These are phyloP conservation scores for Xylaria acuta DNA, from an alignment of 495 filamentous ascomycete species.

Conservation along the genomic window DNA sequence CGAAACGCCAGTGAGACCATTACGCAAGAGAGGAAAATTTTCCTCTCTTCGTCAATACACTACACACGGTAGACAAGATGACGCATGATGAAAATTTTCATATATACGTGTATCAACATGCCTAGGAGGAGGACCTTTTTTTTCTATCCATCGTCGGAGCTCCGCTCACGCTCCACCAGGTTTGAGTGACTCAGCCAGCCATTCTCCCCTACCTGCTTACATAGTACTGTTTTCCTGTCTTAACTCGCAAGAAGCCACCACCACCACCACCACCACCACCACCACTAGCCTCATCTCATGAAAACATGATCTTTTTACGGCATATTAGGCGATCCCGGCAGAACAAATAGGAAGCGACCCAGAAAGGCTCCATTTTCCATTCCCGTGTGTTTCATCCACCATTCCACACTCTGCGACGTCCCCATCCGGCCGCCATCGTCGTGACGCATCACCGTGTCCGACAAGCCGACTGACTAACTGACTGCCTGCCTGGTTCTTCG, in stretches of 20 bases:
- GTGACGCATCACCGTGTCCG: conserved; percentile 18
- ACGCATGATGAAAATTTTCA: not conserved
- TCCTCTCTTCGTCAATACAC: conserved; percentile 13
- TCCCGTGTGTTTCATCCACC: conserved; percentile 24
- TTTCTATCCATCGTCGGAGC: conserved; percentile 12
- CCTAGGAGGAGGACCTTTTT: conserved; percentile 2
- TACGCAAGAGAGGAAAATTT: conserved; percentile 12
- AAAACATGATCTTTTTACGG: not conserved
- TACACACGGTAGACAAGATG: conserved; percentile 8
- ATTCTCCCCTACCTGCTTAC: too few species aligned
- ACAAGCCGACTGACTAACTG: too few species aligned
- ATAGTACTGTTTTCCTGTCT: not conserved
- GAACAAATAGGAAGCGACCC: conserved; percentile 26
- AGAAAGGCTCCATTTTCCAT: conserved; percentile 22
- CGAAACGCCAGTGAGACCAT: conserved; percentile 21
- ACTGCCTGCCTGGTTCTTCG: not conserved
- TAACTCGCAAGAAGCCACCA: conserved; percentile 6
- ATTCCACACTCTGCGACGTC: conserved; percentile 23
- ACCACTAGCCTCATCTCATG: conserved; percentile 1
- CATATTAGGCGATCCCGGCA: not conserved
- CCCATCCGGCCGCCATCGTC: conserved; percentile 13
- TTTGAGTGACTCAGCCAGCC: conserved; percentile 26
- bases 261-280: too few species aligned
- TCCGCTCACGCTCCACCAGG: conserved; percentile 14
- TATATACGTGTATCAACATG: not conserved